phyloP scores from a whole-genome alignment of 768 basidiomycete genomes.

The Agaricus subrufescens region DNA sequence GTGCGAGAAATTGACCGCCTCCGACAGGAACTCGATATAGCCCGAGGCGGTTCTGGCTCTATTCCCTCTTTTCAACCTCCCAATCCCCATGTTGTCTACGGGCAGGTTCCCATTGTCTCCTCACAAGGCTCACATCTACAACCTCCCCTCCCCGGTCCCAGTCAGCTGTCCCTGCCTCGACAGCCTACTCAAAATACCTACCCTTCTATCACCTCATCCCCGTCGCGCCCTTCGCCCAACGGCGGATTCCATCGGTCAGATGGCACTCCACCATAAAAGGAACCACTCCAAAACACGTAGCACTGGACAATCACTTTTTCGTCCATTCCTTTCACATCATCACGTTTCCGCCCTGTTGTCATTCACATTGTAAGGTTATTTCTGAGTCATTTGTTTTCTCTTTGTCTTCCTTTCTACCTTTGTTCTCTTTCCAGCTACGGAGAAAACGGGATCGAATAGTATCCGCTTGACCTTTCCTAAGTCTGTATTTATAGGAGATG shows the following conservation, averaged over 20 bases:
- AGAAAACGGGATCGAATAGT: background rate
- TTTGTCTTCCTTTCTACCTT: background rate
- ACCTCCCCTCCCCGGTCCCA: conserved; percentile 34
- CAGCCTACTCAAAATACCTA: conserved; percentile 18
- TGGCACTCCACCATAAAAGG: background rate
- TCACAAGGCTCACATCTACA: conserved; percentile 42
- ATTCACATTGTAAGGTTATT: conserved; percentile 2
- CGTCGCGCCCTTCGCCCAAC: conserved; percentile 1
- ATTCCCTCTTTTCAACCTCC: conserved; percentile 46
- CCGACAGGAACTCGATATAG: conserved; percentile 62
- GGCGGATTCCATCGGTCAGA: conserved; percentile 8
- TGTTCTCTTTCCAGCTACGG: background rate
- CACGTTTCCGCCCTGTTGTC: background rate
- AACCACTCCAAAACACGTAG: background rate
- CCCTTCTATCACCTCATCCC: conserved; percentile 5
- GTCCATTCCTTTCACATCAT: background rate
- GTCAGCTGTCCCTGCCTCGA: conserved; percentile 22
- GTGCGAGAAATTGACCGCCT: conserved; percentile 73
- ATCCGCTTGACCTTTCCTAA: conserved; percentile 3
- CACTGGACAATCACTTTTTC: background rate
- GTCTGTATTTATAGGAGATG: conserved; percentile 10
- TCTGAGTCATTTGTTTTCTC: background rate
- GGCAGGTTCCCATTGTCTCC: conserved; percentile 29
- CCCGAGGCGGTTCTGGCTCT: conserved; percentile 44
- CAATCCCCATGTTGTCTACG: conserved; percentile 44